Percentiles rank a stretch among this genome's conserved stretches.
Evolutionary conservation across 495 filamentous ascomycete species (phyloP).

Genomic region (Podospora fimiseda): DNA sequence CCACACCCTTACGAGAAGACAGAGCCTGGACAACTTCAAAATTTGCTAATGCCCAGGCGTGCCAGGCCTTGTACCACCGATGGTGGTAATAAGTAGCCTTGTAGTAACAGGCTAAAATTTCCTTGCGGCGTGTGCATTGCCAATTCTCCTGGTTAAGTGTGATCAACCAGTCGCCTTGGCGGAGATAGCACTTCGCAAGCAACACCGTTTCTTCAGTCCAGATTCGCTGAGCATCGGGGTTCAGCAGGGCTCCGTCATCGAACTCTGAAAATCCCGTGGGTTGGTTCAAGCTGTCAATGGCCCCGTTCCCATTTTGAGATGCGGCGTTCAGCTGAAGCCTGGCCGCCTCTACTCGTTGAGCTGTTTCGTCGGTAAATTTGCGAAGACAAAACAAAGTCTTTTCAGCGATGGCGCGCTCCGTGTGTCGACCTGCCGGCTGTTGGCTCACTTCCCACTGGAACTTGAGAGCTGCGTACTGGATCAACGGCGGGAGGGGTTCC

Average conservation of each 20-base stretch:
- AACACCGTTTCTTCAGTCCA: constrained; percentile 62
- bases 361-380: constrained; percentile 72
- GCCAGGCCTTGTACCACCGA: constrained; percentile 98
- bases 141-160: constrained; percentile 76
- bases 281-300: constrained; percentile 39
- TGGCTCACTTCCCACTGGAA: constrained; percentile 84
- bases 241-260: constrained; percentile 37
- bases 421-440: constrained; percentile 30
- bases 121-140: constrained; percentile 66
- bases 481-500: constrained; percentile 58
- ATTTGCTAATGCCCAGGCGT: constrained; percentile 97
- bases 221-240: constrained; percentile 38
- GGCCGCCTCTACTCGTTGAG: constrained; percentile 62
- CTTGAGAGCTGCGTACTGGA: constrained; percentile 88
- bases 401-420: constrained; percentile 37
- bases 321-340: constrained; percentile 46
- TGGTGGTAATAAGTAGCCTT: constrained; percentile 87
- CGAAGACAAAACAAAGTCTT: constrained; percentile 71
- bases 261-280: constrained; percentile 56
- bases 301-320: constrained; percentile 47
- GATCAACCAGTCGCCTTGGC: constrained; percentile 94
- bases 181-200: constrained; percentile 89
- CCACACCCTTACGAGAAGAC: constrained; percentile 52
- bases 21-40: constrained; percentile 92
- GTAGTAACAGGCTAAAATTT: constrained; percentile 78